Percentiles rank a stretch among this genome's conserved stretches.
phyloP scores from a whole-genome alignment of 345 rosid genomes.

The Eucalyptus pauciflora region DNA sequence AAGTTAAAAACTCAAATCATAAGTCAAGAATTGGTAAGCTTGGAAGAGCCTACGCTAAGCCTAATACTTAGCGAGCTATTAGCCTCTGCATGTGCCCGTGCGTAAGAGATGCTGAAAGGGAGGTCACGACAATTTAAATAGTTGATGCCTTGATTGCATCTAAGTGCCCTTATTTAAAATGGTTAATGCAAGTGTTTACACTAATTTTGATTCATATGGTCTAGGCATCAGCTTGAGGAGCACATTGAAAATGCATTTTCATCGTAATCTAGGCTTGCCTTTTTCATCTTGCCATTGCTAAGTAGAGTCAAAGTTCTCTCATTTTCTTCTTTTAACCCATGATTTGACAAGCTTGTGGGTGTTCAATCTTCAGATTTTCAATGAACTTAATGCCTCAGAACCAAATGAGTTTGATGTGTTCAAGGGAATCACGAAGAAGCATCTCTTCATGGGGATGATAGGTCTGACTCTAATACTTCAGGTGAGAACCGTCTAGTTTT shows the following conservation, averaged over 20 bases:
- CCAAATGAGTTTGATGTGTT: constrained; percentile 82
- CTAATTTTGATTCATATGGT: not conserved
- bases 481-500: constrained; percentile 18
- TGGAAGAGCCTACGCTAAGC: rapidly evolving
- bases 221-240: not conserved
- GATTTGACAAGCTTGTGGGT: not conserved
- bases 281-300: not conserved
- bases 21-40: rapidly evolving
- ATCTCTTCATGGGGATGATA: constrained; percentile 69
- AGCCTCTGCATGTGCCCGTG: rapidly evolving
- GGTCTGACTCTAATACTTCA: constrained; percentile 66
- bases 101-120: rapidly evolving
- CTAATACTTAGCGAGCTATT: too few relatives aligned
- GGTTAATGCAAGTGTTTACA: not conserved
- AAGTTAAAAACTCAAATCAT: too few relatives aligned
- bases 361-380: constrained; percentile 46
- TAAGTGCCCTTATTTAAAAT: not conserved
- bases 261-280: not conserved
- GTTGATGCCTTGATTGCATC: not conserved
- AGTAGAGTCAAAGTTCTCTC: not conserved
- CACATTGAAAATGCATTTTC: not conserved
- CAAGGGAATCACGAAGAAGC: constrained; percentile 55
- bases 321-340: not conserved
- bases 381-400: constrained; percentile 89
- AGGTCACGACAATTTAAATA: not conserved